phyloP scores from a whole-genome alignment of 139 green algal genomes.

The Asterochloris erici region DNA sequence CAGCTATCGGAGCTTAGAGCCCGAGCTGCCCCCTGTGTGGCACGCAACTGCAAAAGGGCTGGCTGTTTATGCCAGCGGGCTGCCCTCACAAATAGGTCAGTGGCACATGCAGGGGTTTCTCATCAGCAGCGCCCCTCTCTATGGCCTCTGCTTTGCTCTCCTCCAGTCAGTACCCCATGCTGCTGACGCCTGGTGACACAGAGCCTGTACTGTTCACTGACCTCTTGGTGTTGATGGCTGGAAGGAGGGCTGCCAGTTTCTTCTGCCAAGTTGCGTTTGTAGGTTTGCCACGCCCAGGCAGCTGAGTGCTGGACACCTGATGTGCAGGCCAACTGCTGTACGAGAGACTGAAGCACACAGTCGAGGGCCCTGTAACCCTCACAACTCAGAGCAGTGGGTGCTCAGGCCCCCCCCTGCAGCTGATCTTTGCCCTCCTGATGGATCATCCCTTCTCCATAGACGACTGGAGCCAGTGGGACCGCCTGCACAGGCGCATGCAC shows the following conservation, averaged over 20 bases:
- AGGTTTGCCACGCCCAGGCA: not conserved
- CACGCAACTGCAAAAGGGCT: conserved; percentile 38
- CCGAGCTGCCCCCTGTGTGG: conserved; percentile 16
- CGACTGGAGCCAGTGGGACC: conserved; percentile 36
- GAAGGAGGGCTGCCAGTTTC: too few relatives aligned
- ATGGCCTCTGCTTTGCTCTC: not conserved
- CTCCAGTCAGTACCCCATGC: not conserved
- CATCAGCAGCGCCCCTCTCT: not conserved
- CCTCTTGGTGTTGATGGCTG: too few relatives aligned
- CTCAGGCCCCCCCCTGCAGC: not conserved
- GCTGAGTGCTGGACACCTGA: not conserved
- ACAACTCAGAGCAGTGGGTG: not conserved
- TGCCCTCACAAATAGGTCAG: conserved; percentile 39
- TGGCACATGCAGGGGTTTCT: conserved; percentile 35
- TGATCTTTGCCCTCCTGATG: conserved; percentile 18
- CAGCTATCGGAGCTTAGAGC: not conserved
- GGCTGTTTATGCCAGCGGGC: conserved; percentile 46
- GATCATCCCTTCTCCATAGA: conserved; percentile 28
- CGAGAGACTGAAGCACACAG: not conserved
- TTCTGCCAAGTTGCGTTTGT: not conserved
- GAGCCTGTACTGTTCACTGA: too few relatives aligned
- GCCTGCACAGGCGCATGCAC: conserved; percentile 7
- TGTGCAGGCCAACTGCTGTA: not conserved
- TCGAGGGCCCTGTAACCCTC: not conserved
- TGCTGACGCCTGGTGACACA: too few relatives aligned